These are phyloP conservation scores for Prunella vulgaris DNA, from an alignment of 257 asterid species.

Conservation along the genomic window DNA sequence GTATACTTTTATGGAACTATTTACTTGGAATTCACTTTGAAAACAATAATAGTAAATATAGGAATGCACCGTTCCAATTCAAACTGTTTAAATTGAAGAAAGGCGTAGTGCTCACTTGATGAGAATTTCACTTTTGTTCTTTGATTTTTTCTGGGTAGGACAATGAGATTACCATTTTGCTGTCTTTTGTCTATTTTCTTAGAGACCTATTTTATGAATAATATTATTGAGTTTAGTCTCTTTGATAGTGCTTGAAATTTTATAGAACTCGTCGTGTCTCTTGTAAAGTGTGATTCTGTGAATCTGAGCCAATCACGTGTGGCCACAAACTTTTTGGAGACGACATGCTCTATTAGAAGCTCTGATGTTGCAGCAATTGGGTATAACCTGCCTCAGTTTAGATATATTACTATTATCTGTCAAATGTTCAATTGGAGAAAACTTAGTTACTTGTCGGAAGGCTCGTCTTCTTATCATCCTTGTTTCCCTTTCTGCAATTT, in stretches of 20 bases:
- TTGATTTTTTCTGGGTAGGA: background rate
- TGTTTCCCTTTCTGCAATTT: background rate
- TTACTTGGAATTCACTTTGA: background rate
- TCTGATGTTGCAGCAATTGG: background rate
- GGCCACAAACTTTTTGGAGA: background rate
- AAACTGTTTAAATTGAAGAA: background rate
- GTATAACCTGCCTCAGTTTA: background rate
- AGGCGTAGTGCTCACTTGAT: background rate
- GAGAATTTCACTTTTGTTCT: background rate
- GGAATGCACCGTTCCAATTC: background rate
- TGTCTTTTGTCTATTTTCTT: background rate
- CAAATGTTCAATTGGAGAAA: background rate
- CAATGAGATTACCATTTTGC: background rate
- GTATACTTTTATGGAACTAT: background rate
- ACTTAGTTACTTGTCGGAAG: background rate
- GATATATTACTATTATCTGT: background rate
- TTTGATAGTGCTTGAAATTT: background rate
- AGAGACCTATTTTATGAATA: background rate
- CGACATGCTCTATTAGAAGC: background rate
- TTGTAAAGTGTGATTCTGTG: background rate
- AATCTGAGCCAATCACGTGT: background rate
- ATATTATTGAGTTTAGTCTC: background rate
- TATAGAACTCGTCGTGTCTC: background rate
- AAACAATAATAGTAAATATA: background rate
- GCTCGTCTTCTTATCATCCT: background rate